These are phyloP conservation scores for Paecilomyces variotii DNA, from an alignment of 2,329 filamentous ascomycete genomes.

Conservation along the genomic window DNA sequence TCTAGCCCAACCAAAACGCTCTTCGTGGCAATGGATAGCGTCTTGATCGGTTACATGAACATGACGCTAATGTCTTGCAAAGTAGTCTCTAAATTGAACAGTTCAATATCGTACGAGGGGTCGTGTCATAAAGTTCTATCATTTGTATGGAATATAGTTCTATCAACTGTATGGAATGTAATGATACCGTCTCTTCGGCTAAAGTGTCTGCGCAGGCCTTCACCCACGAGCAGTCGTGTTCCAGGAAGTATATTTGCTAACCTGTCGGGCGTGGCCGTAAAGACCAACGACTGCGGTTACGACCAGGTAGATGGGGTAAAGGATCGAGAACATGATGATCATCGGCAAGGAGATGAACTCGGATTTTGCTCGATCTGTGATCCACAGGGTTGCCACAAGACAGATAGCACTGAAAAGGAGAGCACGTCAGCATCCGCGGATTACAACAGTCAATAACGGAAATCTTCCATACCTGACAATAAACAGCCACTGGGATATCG, in stretches of 20 bases:
- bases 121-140: not conserved
- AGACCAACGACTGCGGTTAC: conserved; percentile 39
- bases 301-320: conserved; percentile 39
- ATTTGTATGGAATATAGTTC: not conserved
- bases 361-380: conserved; percentile 39
- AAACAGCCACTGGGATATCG: conserved; percentile 41
- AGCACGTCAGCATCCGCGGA: not conserved
- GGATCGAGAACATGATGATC: conserved; percentile 36
- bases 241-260: conserved; percentile 40
- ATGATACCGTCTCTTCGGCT: not conserved
- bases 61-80: not conserved
- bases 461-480: conserved; percentile 31
- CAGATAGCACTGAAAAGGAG: conserved; percentile 28
- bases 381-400: conserved; percentile 38
- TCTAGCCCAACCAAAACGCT: too few relatives aligned
- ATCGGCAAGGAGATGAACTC: conserved; percentile 37
- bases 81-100: not conserved
- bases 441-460: not conserved
- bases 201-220: not conserved
- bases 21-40: too few relatives aligned
- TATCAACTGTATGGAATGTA: not conserved
- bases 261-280: conserved; percentile 40
- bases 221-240: conserved; percentile 34
- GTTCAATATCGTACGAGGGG: not conserved
- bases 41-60: not conserved